These are phyloP conservation scores for Vicia sativa DNA, from an alignment of 306 rosid genomes.

Conservation along the genomic window DNA sequence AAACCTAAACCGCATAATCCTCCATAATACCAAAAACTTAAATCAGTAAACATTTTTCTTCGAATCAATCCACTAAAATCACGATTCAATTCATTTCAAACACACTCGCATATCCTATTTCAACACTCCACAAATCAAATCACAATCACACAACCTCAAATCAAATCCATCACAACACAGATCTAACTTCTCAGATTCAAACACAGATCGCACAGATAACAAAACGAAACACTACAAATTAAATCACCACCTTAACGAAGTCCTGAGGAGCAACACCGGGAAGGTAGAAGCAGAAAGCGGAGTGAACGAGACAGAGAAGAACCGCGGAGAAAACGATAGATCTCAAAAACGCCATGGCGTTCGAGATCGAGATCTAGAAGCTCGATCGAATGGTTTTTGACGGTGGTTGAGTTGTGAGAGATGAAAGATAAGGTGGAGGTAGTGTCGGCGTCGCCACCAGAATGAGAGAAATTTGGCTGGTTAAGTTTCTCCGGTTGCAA, in stretches of 20 bases:
- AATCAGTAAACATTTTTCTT: neutral
- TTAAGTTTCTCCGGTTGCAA: conserved; percentile 35
- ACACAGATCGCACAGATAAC: conserved; percentile 43
- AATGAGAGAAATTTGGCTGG: neutral
- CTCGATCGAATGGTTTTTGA: conserved; percentile 24
- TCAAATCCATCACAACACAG: conserved; percentile 35
- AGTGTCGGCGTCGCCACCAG: conserved; percentile 3
- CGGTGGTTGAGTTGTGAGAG: neutral
- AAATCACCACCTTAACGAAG: conserved; percentile 65
- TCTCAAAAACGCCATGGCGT: conserved; percentile 87
- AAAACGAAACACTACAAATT: conserved; percentile 9
- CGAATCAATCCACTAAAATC: conserved; percentile 28
- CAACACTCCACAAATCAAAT: neutral
- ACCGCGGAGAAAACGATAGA: conserved; percentile 54
- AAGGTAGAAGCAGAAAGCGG: conserved; percentile 76
- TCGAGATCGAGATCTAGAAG: conserved; percentile 39
- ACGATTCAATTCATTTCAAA: neutral
- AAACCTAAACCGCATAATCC: neutral
- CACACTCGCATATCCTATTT: conserved; percentile 1
- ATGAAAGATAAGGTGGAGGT: neutral
- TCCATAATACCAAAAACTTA: neutral
- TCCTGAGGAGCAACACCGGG: conserved; percentile 99
- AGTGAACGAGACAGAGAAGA: conserved; percentile 62
- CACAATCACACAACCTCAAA: neutral
- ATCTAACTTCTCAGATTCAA: conserved; percentile 39